phyloP scores from a whole-genome alignment of 2,329 filamentous ascomycete species.

The Sporothrix humicola region DNA sequence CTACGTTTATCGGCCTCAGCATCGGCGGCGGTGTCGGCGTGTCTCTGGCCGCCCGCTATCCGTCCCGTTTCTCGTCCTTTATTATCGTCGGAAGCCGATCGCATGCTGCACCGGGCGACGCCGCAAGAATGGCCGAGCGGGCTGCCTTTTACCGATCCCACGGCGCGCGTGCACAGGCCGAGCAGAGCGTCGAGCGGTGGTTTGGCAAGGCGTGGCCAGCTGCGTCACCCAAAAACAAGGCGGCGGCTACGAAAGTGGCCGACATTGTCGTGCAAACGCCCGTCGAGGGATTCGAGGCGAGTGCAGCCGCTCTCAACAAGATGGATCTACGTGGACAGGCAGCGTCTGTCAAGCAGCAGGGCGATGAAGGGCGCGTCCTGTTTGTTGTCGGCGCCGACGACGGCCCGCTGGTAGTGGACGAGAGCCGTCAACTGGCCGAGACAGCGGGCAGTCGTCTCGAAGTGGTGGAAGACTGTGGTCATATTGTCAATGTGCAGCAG shows the following conservation, averaged over 20 bases:
- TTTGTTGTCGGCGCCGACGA: conserved; percentile 31
- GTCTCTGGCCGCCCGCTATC: conserved; percentile 31
- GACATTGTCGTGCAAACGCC: conserved; percentile 30
- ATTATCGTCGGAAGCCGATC: conserved; percentile 30
- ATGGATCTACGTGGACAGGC: conserved; percentile 31
- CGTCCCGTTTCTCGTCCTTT: conserved; percentile 26
- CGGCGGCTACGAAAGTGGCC: neutral
- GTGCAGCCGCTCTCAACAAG: conserved; percentile 23
- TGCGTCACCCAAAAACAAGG: neutral
- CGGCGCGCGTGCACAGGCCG: conserved; percentile 24
- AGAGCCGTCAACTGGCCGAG: conserved; percentile 29
- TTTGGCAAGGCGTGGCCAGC: conserved; percentile 14
- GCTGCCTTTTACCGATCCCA: conserved; percentile 3
- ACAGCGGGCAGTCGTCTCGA: conserved; percentile 13
- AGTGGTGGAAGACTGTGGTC: conserved; percentile 26
- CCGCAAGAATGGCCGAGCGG: conserved; percentile 7
- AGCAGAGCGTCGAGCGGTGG: conserved; percentile 32
- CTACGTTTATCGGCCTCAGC: conserved; percentile 30
- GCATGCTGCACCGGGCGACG: conserved; percentile 18
- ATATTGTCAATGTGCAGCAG: conserved; percentile 34
- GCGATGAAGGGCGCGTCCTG: neutral
- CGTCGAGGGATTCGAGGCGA: conserved; percentile 24
- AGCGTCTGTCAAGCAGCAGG: neutral
- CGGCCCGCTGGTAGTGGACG: conserved; percentile 20
- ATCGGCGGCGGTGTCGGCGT: conserved; percentile 32